Percentiles rank a stretch among this genome's conserved stretches.
Conservation (phyloP, 2,329 filamentous ascomycete genomes). For the Colletotrichum coccodes region DNA sequence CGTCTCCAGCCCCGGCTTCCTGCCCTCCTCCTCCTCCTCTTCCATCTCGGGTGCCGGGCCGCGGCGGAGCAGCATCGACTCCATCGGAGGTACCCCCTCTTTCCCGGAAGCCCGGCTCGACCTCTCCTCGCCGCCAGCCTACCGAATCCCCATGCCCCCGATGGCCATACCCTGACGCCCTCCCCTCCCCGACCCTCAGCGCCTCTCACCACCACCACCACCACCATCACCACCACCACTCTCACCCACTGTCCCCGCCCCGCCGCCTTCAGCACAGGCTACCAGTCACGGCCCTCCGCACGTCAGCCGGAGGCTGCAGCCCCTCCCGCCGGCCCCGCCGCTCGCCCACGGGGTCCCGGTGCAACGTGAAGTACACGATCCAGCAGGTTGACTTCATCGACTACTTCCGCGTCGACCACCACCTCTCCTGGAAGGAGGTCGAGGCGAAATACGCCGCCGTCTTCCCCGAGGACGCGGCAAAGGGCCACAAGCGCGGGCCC, state of each 20-base stretch:
- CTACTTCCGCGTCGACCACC: slow-evolving; percentile 34
- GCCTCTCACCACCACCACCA: slow-evolving; percentile 11
- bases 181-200: slow-evolving; percentile 24
- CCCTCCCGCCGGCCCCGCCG: slow-evolving; percentile 29
- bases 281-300: slow-evolving; percentile 10
- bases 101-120: slow-evolving; percentile 23
- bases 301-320: slow-evolving; percentile 8
- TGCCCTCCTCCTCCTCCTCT: not conserved
- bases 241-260: slow-evolving; percentile 15
- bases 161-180: slow-evolving; percentile 31
- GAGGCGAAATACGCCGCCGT: slow-evolving; percentile 33
- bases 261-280: slow-evolving; percentile 25
- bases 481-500: slow-evolving; percentile 32
- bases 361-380: slow-evolving; percentile 36
- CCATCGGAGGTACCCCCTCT: slow-evolving; percentile 17
- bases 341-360: slow-evolving; percentile 31
- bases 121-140: slow-evolving; percentile 22
- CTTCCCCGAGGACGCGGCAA: slow-evolving; percentile 32
- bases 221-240: not conserved
- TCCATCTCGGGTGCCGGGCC: slow-evolving; percentile 4
- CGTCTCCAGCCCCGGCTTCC: slow-evolving; percentile 18
- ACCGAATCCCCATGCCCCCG: slow-evolving; percentile 28
- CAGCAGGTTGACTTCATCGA: slow-evolving; percentile 36
- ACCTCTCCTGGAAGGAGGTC: slow-evolving; percentile 35
- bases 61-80: slow-evolving; percentile 23